Evolutionary conservation across 257 asterid species (phyloP).

Genomic region (Misopates orontium): DNA sequence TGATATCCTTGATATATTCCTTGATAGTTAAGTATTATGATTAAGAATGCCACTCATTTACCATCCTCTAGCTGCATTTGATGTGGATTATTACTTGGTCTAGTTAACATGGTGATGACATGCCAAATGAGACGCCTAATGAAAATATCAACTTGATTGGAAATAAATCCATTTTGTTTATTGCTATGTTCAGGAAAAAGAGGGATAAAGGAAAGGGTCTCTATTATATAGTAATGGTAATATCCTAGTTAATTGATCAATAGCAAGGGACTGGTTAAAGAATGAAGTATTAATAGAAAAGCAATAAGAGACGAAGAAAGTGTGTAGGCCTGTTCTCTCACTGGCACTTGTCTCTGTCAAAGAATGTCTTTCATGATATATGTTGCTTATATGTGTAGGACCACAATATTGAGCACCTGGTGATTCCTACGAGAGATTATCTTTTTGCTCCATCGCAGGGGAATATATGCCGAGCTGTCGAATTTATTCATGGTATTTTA

Average conservation of each 20-base stretch:
- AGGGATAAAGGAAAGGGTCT: not conserved
- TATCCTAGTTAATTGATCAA: not conserved
- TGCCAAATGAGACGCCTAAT: no score
- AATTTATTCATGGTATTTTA: constrained; percentile 65
- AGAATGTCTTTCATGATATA: constrained; percentile 10
- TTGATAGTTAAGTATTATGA: not conserved
- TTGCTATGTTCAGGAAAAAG: no score
- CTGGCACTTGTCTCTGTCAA: constrained; percentile 7
- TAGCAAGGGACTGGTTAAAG: not conserved
- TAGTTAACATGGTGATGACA: no score
- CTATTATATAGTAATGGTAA: not conserved
- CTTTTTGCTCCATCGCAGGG: constrained; percentile 82
- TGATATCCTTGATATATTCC: not conserved
- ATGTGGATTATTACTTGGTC: no score
- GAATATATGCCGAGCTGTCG: constrained; percentile 78
- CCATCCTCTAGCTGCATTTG: no score
- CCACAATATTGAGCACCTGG: constrained; percentile 70
- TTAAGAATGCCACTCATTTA: not conserved
- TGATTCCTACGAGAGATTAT: constrained; percentile 94
- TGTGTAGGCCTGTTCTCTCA: not conserved
- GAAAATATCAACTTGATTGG: no score
- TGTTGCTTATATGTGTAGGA: constrained; percentile 46
- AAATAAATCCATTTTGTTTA: no score
- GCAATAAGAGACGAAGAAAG: not conserved
- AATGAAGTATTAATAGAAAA: not conserved